Base-by-base conservation (phyloP, 2,329 filamentous ascomycete genomes). In the Colletotrichum abscissum region DNA sequence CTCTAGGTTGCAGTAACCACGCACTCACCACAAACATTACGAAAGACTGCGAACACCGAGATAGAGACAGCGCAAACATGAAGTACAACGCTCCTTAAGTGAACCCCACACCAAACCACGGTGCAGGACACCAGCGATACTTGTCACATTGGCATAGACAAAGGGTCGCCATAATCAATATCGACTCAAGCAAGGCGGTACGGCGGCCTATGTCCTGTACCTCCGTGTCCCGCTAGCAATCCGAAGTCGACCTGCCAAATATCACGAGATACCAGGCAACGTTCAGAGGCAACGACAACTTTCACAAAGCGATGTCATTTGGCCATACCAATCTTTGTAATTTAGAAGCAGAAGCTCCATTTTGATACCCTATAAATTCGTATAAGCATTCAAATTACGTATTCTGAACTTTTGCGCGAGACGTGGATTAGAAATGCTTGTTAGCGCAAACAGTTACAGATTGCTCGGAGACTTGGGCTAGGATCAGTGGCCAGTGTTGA, bases 321-420 rank as follows among this genome's bases (percentile, higher is more conserved):
- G 14, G n/a, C 30, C 11, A 16, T 22, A 26, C 6, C 12, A 2
- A 4, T 7, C 3, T 64, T 64, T 49, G 14, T 35, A 64, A n/a
- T 26, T 54, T 55, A 55, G 9, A 38, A 26, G 46, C 30, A 11
- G 33, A 26, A 3, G 5, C 12, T 38, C 22, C 12, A 9, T 35
- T 14, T 54, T 64, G 46, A 64, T 64, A 64, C 46, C 62, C 62
- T 38, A 35, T 46, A 35, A 54, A 54, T 54, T 16, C 49, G 4
- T 38, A 54, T 14, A 26, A 7, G 14, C 19, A 24, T 52, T 16
- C 2, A n/a, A 3, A 55, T 12, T 7, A 35, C 42, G 5, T 19
- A 8, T 9, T 8, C 7, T 19, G 7, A 49, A 19, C 5, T 49
- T 49, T 49, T 7, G 19, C 4, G 19, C 7, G 42, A n/a, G 42